phyloP scores from a whole-genome alignment of 1,284 basidiomycete species.

The Sporisorium scitamineum region DNA sequence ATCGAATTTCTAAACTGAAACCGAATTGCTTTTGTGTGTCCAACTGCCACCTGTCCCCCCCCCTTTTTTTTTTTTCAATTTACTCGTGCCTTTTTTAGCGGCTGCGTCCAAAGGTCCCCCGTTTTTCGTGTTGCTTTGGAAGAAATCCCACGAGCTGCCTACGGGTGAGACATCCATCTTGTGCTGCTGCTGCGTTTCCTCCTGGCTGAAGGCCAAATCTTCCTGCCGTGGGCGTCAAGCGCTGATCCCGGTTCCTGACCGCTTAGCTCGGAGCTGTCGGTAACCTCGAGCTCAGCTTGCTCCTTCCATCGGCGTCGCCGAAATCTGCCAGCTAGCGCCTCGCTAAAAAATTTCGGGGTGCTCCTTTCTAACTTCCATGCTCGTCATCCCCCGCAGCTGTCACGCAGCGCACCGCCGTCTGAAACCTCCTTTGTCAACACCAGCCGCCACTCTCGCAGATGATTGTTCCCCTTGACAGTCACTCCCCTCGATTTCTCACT shows the following conservation, averaged over 20 bases:
- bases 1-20: slow-evolving; percentile 3
- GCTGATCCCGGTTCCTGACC: slow-evolving; percentile 11
- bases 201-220: not conserved
- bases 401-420: slow-evolving; percentile 4
- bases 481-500: slow-evolving; percentile 15
- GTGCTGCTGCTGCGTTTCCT: not conserved
- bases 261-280: slow-evolving; percentile 2
- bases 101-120: not conserved
- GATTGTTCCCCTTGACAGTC: not conserved
- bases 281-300: slow-evolving; percentile 8
- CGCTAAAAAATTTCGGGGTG: slow-evolving; percentile 35
- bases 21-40: not conserved
- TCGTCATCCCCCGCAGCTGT: slow-evolving; percentile 34
- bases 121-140: slow-evolving; percentile 8
- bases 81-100: not conserved
- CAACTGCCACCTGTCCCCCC: slow-evolving; percentile 6
- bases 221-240: slow-evolving; percentile 3
- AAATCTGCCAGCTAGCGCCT: slow-evolving; percentile 1
- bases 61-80: slow-evolving; percentile 2
- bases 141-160: slow-evolving; percentile 8
- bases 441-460: slow-evolving; percentile 1
- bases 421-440: slow-evolving; percentile 16
- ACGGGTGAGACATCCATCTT: not conserved
- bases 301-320: slow-evolving; percentile 6
- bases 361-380: slow-evolving; percentile 38